Evolutionary conservation across 805 yeast species (phyloP), one percentile per base, ranked within the genome.

Genomic region (Wickerhamiella galacta): DNA sequence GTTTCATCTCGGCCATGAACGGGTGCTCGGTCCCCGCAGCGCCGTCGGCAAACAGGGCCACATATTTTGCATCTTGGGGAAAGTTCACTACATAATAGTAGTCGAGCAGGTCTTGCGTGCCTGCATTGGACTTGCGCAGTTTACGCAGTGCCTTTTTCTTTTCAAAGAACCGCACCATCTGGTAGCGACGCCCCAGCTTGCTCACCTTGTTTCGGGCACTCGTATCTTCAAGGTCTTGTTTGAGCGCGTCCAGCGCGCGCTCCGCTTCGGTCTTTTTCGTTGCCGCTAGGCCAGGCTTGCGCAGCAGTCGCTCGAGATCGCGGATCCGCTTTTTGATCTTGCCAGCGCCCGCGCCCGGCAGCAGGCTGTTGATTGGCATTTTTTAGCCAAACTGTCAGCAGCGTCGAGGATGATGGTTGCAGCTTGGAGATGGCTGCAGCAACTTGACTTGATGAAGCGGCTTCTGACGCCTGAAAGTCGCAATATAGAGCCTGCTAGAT

Each of bases 91-190:
- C 71, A 51, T 85, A 85, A 20, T 78, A 78, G 18, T 76, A 56
- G 45, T 83, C 93, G 12, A 54, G 51, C 10, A 49, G 45, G 23
- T 41, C 43, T 10, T 37, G 47, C 14, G 47, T 46, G 19, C 48
- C 48, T 6, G 61, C 63, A 30, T 53, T 49, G 4, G 56, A 50
- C 36, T 61, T 58, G 41, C 75, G 77, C 48, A 79, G 70, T 37
- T 61, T 68, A 49, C 93, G 67, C 17, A 70, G 44, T 1, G 94
- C 90, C 63, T 83, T 85, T 58, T 82, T 81, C 49, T 67, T 71
- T 54, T 85, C 96, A 40, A 90, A 81, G 51, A 90, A 90, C 43
- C 87, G 68, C 31, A 90, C 82, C 85, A 82, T 83, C 51, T 82
- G 95, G 52, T 90, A 90, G 56, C 75, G 79, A 43, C 72, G 67